These are phyloP conservation scores for Aspergillus udagawae DNA, from an alignment of 2,329 filamentous ascomycete genomes.

Conservation along the genomic window DNA sequence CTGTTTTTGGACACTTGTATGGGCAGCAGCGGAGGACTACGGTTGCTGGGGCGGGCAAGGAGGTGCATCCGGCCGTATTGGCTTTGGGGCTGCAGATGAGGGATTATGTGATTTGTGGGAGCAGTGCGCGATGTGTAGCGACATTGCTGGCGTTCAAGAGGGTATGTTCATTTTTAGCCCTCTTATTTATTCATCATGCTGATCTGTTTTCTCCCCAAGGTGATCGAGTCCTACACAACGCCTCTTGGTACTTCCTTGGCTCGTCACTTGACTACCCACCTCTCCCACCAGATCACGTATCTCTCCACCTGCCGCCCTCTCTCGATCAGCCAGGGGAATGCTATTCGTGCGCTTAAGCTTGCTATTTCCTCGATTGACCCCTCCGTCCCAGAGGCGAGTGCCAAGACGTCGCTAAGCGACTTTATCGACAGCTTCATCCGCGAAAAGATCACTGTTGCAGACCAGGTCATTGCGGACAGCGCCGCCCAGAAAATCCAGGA, in stretches of 20 bases:
- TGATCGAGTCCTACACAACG: slow-evolving; percentile 89
- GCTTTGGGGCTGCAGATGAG: slow-evolving; percentile 86
- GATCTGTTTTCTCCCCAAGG: slow-evolving; percentile 47
- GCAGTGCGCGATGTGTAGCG: slow-evolving; percentile 79
- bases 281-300: slow-evolving; percentile 94
- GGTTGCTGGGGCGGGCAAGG: slow-evolving; percentile 59
- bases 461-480: slow-evolving; percentile 75
- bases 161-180: slow-evolving; percentile 49
- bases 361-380: slow-evolving; percentile 88
- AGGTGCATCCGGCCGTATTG: slow-evolving; percentile 81
- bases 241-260: slow-evolving; percentile 79
- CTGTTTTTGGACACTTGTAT: slow-evolving; percentile 80
- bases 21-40: slow-evolving; percentile 67
- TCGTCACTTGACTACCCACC: slow-evolving; percentile 84
- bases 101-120: slow-evolving; percentile 82
- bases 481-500: slow-evolving; percentile 72
- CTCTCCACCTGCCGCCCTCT: slow-evolving; percentile 91
- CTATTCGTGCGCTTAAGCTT: slow-evolving; percentile 90
- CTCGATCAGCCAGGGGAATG: slow-evolving; percentile 95
- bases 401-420: slow-evolving; percentile 72
- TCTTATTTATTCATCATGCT: slow-evolving; percentile 5
- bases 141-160: slow-evolving; percentile 87
- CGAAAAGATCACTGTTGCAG: slow-evolving; percentile 83
- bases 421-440: slow-evolving; percentile 86
- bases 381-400: slow-evolving; percentile 73